phyloP scores from a whole-genome alignment of 371 early-diverging fungal species.

The Mucor lusitanicus region DNA sequence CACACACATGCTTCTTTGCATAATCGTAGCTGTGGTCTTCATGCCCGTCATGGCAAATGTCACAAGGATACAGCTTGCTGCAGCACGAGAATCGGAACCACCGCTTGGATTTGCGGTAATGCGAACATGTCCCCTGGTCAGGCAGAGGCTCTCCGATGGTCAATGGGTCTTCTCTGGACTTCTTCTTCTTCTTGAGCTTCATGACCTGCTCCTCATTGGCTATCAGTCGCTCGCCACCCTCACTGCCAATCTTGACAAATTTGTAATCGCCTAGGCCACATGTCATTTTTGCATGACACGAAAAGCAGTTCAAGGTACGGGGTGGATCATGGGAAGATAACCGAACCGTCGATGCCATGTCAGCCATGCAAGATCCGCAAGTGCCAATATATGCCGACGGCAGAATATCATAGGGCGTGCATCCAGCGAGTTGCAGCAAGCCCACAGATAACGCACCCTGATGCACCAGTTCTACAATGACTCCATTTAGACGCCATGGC shows the following conservation, averaged over 20 bases:
- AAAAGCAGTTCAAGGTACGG: slow-evolving; percentile 48
- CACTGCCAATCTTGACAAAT: slow-evolving; percentile 54
- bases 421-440: slow-evolving; percentile 72
- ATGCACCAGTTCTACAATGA: slow-evolving; percentile 57
- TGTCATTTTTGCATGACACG: slow-evolving; percentile 55
- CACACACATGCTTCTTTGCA: slow-evolving; percentile 92
- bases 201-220: slow-evolving; percentile 28
- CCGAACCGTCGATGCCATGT: slow-evolving; percentile 27
- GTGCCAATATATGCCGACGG: slow-evolving; percentile 67
- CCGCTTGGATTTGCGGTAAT: slow-evolving; percentile 91
- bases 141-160: slow-evolving; percentile 78
- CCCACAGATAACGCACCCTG: slow-evolving; percentile 62
- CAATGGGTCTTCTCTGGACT: slow-evolving; percentile 49
- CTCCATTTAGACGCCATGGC: not conserved
- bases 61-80: slow-evolving; percentile 83
- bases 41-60: slow-evolving; percentile 88
- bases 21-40: slow-evolving; percentile 69
- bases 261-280: slow-evolving; percentile 48
- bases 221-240: slow-evolving; percentile 37
- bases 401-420: slow-evolving; percentile 67
- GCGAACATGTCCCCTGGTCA: slow-evolving; percentile 86
- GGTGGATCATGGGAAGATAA: slow-evolving; percentile 39
- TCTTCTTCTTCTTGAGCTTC: slow-evolving; percentile 49
- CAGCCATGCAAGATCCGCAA: slow-evolving; percentile 56
- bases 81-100: slow-evolving; percentile 98